phyloP scores from a whole-genome alignment of 176 grass and related monocot species.

The Leersia perrieri region DNA sequence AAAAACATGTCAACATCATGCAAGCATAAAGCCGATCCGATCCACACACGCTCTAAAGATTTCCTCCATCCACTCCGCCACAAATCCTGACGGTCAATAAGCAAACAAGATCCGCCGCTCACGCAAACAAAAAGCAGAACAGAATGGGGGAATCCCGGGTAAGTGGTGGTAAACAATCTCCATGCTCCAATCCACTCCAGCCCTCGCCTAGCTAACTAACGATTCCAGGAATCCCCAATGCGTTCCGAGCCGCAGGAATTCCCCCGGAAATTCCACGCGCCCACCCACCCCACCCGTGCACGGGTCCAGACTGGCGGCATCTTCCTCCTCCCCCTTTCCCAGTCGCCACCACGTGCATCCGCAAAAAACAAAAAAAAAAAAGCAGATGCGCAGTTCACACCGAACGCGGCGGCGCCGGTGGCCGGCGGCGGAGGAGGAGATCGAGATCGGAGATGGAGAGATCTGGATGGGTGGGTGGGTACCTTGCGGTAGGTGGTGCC shows the following conservation, averaged over 20 bases:
- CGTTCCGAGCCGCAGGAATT: neutral
- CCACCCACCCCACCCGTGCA: constrained; percentile 26
- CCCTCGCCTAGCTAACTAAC: neutral
- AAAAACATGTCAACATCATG: neutral
- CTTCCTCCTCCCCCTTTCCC: constrained; percentile 30
- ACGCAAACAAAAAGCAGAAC: neutral
- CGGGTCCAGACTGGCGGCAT: constrained; percentile 53
- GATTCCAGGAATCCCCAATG: neutral
- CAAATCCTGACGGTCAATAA: neutral
- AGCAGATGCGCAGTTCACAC: constrained; percentile 21
- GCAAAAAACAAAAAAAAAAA: neutral
- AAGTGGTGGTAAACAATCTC: neutral
- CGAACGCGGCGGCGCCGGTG: neutral
- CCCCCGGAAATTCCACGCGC: neutral
- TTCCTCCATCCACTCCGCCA: neutral
- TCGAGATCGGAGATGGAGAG: neutral
- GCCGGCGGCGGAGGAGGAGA: neutral
- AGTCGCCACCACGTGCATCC: constrained; percentile 34
- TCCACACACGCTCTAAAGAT: neutral
- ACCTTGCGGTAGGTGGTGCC: constrained; percentile 98
- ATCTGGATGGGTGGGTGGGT: constrained; percentile 15
- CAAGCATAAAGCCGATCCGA: neutral
- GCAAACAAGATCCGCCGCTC: neutral
- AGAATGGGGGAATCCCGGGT: neutral
- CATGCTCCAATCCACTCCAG: neutral